Percentiles rank a stretch among this genome's conserved stretches.
phyloP scores from a whole-genome alignment of 1,284 basidiomycete genomes.

The Porphyrellus sp. region DNA sequence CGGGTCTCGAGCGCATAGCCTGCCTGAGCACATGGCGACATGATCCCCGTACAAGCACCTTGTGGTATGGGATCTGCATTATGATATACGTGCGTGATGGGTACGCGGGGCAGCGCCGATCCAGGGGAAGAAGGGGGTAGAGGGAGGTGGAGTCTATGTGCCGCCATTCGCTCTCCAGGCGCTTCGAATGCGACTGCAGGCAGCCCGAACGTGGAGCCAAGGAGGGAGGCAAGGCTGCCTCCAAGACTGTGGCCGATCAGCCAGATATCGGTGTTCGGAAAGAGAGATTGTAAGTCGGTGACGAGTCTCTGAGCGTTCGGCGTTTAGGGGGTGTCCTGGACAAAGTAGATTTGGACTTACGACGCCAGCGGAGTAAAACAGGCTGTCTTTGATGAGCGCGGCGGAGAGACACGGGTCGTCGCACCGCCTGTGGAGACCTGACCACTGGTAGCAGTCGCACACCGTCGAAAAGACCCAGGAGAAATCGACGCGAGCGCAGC shows the following conservation, averaged over 20 bases:
- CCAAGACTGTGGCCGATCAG: slow-evolving; percentile 88
- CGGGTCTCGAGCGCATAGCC: slow-evolving; percentile 73
- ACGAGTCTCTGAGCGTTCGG: slow-evolving; percentile 51
- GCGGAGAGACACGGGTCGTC: slow-evolving; percentile 80
- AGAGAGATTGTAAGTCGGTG: slow-evolving; percentile 77
- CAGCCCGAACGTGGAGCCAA: slow-evolving; percentile 91
- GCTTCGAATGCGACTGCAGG: slow-evolving; percentile 92
- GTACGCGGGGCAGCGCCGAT: slow-evolving; percentile 34
- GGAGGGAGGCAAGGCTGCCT: slow-evolving; percentile 81
- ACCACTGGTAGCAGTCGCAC: slow-evolving; percentile 81
- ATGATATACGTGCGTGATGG: slow-evolving; percentile 76
- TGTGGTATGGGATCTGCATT: slow-evolving; percentile 80
- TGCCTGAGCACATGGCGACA: slow-evolving; percentile 60
- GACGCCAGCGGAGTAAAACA: slow-evolving; percentile 86
- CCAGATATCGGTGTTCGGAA: slow-evolving; percentile 89
- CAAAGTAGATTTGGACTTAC: slow-evolving; percentile 42
- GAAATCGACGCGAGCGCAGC: slow-evolving; percentile 90
- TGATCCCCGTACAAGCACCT: slow-evolving; percentile 68
- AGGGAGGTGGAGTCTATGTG: slow-evolving; percentile 82
- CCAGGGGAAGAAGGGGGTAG: slow-evolving; percentile 46
- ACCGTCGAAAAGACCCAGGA: slow-evolving; percentile 83
- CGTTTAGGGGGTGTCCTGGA: slow-evolving; percentile 6
- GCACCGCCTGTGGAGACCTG: slow-evolving; percentile 63
- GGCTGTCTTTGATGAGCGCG: slow-evolving; percentile 83
- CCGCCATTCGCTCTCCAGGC: slow-evolving; percentile 87